Percentiles rank a stretch among this genome's conserved stretches.
Evolutionary conservation across 2,329 filamentous ascomycete genomes (phyloP).

Genomic region (Aspergillus aculeatinus): DNA sequence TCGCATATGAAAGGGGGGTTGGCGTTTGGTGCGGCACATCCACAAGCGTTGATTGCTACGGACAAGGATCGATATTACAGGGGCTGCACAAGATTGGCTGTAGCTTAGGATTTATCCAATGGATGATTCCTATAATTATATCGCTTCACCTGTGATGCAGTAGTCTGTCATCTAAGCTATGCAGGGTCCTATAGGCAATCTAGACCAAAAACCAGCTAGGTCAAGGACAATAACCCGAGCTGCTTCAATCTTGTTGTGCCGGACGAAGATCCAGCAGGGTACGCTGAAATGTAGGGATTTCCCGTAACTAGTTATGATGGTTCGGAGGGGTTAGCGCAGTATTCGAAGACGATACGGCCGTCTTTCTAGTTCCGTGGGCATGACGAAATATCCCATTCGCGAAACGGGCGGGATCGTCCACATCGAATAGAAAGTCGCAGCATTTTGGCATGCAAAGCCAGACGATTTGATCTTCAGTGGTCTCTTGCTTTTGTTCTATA

Average conservation of each 20-base stretch:
- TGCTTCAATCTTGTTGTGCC: background rate
- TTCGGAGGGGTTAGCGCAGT: background rate
- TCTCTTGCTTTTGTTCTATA: constrained; percentile 21
- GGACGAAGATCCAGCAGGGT: background rate
- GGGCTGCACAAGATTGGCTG: background rate
- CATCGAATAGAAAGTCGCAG: background rate
- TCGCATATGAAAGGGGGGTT: background rate
- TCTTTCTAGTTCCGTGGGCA: background rate
- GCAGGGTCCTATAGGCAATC: background rate
- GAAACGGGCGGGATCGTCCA: background rate
- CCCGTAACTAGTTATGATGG: background rate
- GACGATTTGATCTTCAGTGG: background rate
- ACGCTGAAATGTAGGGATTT: background rate
- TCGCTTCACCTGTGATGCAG: background rate
- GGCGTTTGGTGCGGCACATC: background rate
- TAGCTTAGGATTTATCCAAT: background rate
- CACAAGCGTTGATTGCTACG: background rate
- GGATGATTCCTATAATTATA: background rate
- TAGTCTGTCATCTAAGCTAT: background rate
- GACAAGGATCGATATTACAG: background rate
- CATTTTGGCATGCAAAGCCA: background rate
- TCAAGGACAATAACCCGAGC: background rate
- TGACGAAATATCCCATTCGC: background rate
- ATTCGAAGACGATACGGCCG: background rate
- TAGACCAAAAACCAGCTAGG: background rate